These are phyloP conservation scores for Plenodomus biglobosus DNA, from an alignment of 2,329 filamentous ascomycete genomes.

Conservation along the genomic window DNA sequence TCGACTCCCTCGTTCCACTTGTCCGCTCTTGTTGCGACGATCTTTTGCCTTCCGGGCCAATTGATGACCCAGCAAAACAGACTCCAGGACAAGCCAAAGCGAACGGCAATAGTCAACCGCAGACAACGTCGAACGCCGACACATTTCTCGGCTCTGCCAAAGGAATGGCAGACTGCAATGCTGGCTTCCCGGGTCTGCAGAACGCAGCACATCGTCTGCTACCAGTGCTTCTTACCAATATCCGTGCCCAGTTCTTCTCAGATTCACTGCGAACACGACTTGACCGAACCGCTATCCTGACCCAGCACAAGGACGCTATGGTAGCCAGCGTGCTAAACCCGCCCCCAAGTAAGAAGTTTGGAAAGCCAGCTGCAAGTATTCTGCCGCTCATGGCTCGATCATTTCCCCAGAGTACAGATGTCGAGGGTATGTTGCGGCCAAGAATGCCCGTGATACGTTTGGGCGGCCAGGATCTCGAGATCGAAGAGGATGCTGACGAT, in stretches of 20 bases:
- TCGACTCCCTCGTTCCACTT: slow-evolving; percentile 63
- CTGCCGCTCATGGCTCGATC: slow-evolving; percentile 74
- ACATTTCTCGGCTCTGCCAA: slow-evolving; percentile 61
- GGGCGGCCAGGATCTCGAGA: slow-evolving; percentile 21
- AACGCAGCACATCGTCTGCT: slow-evolving; percentile 65
- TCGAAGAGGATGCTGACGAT: slow-evolving; percentile 28
- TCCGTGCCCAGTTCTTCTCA: slow-evolving; percentile 69
- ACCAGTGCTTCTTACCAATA: slow-evolving; percentile 59
- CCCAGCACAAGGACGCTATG: slow-evolving; percentile 69
- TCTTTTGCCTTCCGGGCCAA: slow-evolving; percentile 56
- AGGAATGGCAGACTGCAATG: slow-evolving; percentile 28
- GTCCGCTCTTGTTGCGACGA: slow-evolving; percentile 74
- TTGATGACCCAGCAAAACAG: slow-evolving; percentile 43
- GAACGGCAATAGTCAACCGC: slow-evolving; percentile 38
- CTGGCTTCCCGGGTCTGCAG: slow-evolving; percentile 52
- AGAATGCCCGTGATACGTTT: slow-evolving; percentile 49
- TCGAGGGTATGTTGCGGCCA: slow-evolving; percentile 69
- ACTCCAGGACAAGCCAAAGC: slow-evolving; percentile 44
- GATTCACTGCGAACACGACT: slow-evolving; percentile 71
- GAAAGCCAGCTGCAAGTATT: slow-evolving; percentile 67
- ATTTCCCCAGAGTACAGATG: slow-evolving; percentile 62
- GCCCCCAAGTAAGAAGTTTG: slow-evolving; percentile 63
- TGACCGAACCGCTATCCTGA: slow-evolving; percentile 78
- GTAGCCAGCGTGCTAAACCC: slow-evolving; percentile 81
- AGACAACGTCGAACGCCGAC: slow-evolving; percentile 64